These are phyloP conservation scores for Solanum commersonii DNA, from an alignment of 257 asterid genomes.

Conservation along the genomic window DNA sequence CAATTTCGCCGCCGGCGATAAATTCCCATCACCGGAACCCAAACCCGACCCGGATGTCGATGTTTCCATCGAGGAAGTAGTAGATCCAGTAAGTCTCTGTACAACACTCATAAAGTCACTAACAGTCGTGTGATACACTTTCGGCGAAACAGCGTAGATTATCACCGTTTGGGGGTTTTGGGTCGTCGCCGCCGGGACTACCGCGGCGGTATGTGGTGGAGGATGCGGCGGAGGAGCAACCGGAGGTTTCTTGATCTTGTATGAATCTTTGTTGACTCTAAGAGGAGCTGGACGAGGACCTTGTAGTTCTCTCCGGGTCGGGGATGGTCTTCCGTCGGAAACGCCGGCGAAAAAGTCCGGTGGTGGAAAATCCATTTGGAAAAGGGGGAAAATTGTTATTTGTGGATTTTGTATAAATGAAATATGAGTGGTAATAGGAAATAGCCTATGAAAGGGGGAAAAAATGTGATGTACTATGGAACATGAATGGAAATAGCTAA, in stretches of 20 bases:
- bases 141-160: constrained; percentile 82
- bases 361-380: constrained; percentile 4
- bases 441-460: background rate
- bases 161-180: constrained; percentile 69
- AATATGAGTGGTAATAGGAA: background rate
- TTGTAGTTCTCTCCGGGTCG: constrained; percentile 48
- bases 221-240: constrained; percentile 37
- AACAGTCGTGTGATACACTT: constrained; percentile 75
- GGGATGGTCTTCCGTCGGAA: constrained; percentile 42
- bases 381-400: background rate
- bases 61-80: constrained; percentile 4
- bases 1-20: constrained; percentile 85
- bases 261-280: constrained; percentile 79
- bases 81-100: constrained; percentile 83
- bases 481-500: background rate
- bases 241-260: constrained; percentile 87
- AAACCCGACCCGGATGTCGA: constrained; percentile 1
- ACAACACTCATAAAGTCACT: constrained; percentile 78
- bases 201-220: background rate
- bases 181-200: background rate
- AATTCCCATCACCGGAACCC: constrained; percentile 17
- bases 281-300: constrained; percentile 95
- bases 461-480: background rate
- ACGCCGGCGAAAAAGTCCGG: constrained; percentile 36
- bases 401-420: background rate